These are phyloP conservation scores for Dysphania ambrosioides DNA, from an alignment of 148 eudicot species.

Conservation along the genomic window DNA sequence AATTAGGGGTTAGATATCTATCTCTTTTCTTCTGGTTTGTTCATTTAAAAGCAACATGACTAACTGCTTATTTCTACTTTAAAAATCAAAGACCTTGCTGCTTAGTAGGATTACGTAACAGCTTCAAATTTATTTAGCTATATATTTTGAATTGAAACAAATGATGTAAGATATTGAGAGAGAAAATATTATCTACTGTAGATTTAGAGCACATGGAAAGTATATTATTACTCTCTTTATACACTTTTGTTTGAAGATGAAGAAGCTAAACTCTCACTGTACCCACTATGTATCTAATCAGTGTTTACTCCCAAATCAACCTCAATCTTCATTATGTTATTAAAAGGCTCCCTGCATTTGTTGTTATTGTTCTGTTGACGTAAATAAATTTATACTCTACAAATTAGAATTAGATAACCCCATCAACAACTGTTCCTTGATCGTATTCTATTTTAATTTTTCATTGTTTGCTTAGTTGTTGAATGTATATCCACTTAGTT, in stretches of 20 bases:
- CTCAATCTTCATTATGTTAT: constrained; percentile 28
- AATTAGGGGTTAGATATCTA: no score
- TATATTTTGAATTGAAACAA: background rate
- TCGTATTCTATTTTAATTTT: no score
- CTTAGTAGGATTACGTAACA: constrained; percentile 9
- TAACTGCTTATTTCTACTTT: no score
- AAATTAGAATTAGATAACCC: background rate
- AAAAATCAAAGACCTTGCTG: no score
- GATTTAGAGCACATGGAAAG: constrained; percentile 46
- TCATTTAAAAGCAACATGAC: no score
- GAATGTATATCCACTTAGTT: no score
- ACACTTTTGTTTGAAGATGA: constrained; percentile 4
- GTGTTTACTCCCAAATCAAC: constrained; percentile 33
- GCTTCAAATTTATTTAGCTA: background rate
- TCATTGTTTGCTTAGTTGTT: no score
- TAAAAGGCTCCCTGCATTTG: constrained; percentile 8
- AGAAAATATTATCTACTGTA: constrained; percentile 41
- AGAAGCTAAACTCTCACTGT: constrained; percentile 6
- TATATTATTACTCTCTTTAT: background rate
- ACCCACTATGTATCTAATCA: constrained; percentile 9
- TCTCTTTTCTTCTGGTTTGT: no score
- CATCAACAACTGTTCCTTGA: background rate
- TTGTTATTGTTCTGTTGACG: background rate
- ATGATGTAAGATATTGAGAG: constrained; percentile 20
- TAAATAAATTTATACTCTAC: background rate